A percentile compares a stretch with the other conserved stretches of the same genome.
phyloP scores from a whole-genome alignment of 2,329 filamentous ascomycete genomes.

The Penicillium glabrum region DNA sequence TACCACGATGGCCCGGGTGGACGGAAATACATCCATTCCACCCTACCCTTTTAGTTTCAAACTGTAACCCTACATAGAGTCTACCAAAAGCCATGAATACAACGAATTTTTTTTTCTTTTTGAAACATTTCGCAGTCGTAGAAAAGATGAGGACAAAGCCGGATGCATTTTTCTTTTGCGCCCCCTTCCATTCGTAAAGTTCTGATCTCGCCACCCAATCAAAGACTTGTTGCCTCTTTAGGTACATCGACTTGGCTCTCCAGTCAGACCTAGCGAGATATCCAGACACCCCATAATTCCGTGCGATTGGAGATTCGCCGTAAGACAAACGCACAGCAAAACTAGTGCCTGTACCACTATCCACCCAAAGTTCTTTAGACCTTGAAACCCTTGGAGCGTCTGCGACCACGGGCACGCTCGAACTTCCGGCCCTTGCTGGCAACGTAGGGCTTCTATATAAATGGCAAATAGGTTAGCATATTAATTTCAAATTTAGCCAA shows the following conservation, averaged over 20 bases:
- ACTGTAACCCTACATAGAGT: neutral
- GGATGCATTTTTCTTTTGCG: constrained; percentile 30
- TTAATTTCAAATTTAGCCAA: neutral
- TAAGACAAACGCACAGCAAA: constrained; percentile 14
- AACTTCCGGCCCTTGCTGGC: constrained; percentile 99
- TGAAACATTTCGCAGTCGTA: constrained; percentile 25
- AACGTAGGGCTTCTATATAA: constrained; percentile 84
- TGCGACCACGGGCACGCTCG: constrained; percentile 97
- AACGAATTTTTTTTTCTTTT: constrained; percentile 20
- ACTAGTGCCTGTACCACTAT: constrained; percentile 15
- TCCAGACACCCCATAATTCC: constrained; percentile 15
- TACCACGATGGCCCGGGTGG: constrained; percentile 61
- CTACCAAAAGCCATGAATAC: constrained; percentile 4
- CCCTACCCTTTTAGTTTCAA: constrained; percentile 33
- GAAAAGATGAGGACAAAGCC: constrained; percentile 28
- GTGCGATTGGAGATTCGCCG: constrained; percentile 11
- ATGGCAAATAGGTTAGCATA: constrained; percentile 16
- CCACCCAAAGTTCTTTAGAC: constrained; percentile 64
- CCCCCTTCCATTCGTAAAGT: constrained; percentile 25
- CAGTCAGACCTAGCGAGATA: constrained; percentile 17
- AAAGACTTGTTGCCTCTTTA: constrained; percentile 21
- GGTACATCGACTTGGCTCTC: constrained; percentile 25
- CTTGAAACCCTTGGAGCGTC: constrained; percentile 99
- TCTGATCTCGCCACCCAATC: constrained; percentile 22
- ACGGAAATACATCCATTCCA: constrained; percentile 58